Evolutionary conservation across 306 rosid species (phyloP).

Genomic region (Quercus alba): DNA sequence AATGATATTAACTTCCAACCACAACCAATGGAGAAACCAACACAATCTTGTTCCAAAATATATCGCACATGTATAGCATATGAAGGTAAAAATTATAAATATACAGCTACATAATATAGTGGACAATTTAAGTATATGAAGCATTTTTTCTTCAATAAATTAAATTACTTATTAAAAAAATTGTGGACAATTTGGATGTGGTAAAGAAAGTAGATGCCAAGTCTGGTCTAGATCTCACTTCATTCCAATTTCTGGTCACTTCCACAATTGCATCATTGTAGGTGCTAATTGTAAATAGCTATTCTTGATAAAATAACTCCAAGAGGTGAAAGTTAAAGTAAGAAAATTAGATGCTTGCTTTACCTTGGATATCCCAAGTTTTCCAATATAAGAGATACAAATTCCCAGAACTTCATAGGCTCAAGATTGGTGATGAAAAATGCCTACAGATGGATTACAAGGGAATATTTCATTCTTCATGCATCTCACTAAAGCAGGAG

Average conservation of each 20-base stretch:
- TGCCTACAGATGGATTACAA: conserved; percentile 47
- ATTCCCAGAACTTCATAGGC: conserved; percentile 74
- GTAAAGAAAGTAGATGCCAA: background rate
- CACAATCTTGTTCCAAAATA: background rate
- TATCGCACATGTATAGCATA: background rate
- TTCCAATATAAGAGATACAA: conserved; percentile 51
- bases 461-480: conserved; percentile 20
- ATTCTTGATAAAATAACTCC: background rate
- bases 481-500: conserved; percentile 12
- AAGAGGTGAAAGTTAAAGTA: background rate
- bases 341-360: conserved; percentile 26
- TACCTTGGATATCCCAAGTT: conserved; percentile 86
- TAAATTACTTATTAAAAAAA: too few species aligned
- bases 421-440: conserved; percentile 78
- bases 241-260: background rate
- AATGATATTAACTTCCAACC: background rate
- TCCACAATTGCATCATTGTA: conserved; percentile 14
- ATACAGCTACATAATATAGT: background rate
- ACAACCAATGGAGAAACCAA: background rate
- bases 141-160: too few species aligned
- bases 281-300: conserved; percentile 11
- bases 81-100: background rate
- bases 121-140: too few species aligned
- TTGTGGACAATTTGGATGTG: background rate
- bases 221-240: background rate